Evolutionary conservation across 257 asterid genomes (phyloP).

Genomic region (Penstemon barbatus): DNA sequence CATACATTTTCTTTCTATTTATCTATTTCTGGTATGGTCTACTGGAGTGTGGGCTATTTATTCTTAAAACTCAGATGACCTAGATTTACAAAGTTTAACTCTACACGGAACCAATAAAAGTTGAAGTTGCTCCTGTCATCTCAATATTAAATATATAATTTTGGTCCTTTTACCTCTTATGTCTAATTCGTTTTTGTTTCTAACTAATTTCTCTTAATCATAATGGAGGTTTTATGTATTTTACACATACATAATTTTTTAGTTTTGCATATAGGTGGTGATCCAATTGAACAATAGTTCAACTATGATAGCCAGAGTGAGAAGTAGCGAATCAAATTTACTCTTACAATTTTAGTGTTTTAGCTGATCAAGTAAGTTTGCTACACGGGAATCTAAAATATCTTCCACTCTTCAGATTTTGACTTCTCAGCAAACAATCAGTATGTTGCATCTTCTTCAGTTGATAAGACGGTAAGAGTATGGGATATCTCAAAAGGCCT

Average conservation of each 20-base stretch:
- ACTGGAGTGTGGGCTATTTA: background rate
- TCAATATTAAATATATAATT: background rate
- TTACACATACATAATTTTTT: background rate
- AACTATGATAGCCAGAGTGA: background rate
- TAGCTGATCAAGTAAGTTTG: slow-evolving; percentile 19
- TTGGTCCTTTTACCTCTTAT: background rate
- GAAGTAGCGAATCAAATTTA: background rate
- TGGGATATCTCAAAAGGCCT: slow-evolving; percentile 93
- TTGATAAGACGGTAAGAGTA: slow-evolving; percentile 90
- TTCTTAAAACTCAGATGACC: background rate
- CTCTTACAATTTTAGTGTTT: slow-evolving; percentile 10
- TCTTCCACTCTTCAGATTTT: slow-evolving; percentile 64
- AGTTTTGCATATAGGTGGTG: background rate
- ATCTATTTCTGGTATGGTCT: background rate
- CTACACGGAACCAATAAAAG: background rate
- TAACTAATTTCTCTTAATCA: background rate
- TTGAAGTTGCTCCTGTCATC: background rate
- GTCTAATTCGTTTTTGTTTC: background rate
- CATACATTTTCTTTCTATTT: background rate
- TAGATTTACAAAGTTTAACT: background rate
- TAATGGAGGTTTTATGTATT: background rate
- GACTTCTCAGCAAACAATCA: slow-evolving; percentile 96
- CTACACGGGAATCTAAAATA: slow-evolving; percentile 26
- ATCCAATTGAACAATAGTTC: background rate
- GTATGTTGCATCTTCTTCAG: slow-evolving; percentile 89